Conservation (phyloP, 1,284 basidiomycete species). For the Malassezia vespertilionis region DNA sequence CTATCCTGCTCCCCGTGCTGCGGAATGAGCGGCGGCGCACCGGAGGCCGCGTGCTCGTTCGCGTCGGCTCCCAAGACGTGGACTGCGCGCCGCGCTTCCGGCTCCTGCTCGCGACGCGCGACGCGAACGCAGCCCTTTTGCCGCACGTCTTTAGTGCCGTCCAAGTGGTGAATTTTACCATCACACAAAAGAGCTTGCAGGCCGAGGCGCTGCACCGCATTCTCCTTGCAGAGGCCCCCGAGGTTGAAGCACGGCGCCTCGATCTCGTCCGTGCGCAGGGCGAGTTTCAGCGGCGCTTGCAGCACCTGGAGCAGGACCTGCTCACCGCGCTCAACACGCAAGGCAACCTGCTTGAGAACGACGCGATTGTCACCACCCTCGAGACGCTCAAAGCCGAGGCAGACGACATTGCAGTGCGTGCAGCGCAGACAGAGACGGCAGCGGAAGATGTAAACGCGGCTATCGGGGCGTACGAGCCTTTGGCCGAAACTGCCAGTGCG, state of each 20-base stretch:
- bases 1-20: conserved; percentile 91
- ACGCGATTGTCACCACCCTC: conserved; percentile 94
- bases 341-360: conserved; percentile 95
- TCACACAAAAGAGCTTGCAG: conserved; percentile 95
- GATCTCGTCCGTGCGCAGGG: conserved; percentile 98
- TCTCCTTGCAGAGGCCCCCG: conserved; percentile 88
- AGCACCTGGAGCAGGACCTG: conserved; percentile 83
- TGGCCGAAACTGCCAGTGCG: conserved; percentile 91
- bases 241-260: conserved; percentile 91
- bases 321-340: conserved; percentile 89
- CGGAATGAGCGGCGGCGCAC: conserved; percentile 81
- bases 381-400: conserved; percentile 96
- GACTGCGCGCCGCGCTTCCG: conserved; percentile 93
- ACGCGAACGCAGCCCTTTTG: conserved; percentile 93
- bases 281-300: conserved; percentile 84
- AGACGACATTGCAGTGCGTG: conserved; percentile 86
- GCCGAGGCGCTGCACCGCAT: conserved; percentile 96
- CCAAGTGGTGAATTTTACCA: conserved; percentile 99
- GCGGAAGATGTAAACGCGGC: conserved; percentile 95
- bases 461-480: conserved; percentile 81
- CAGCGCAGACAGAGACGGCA: conserved; percentile 90
- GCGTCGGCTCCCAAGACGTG: conserved; percentile 96
- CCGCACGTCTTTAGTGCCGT: conserved; percentile 98
- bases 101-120: conserved; percentile 95
- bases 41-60: conserved; percentile 92